phyloP scores from a whole-genome alignment of 805 yeast genomes.

The Debaryomyces maramus region DNA sequence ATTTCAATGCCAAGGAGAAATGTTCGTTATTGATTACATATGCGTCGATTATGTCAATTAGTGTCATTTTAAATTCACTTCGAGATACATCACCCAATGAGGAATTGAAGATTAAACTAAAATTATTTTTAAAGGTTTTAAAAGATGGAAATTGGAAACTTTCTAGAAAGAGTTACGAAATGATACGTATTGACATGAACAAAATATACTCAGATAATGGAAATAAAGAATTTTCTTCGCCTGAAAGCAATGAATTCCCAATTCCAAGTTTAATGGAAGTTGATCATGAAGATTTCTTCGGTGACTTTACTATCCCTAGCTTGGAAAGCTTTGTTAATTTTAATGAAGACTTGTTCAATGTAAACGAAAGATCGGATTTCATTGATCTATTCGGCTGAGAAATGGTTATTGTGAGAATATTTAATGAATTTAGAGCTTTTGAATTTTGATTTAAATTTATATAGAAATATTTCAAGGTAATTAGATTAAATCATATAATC shows the following conservation, averaged over 20 bases:
- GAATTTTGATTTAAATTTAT: too few species aligned
- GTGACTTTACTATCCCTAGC: not conserved
- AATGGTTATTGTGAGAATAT: too few species aligned
- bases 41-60: not conserved
- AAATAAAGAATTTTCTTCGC: not conserved
- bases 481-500: not conserved
- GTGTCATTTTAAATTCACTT: not conserved
- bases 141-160: not conserved
- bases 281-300: not conserved
- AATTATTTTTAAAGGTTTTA: not conserved
- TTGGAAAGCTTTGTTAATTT: not conserved
- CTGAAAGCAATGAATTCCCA: not conserved
- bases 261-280: not conserved
- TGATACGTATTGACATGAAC: not conserved
- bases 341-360: not conserved
- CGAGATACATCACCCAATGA: not conserved
- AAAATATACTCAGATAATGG: not conserved
- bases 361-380: not conserved
- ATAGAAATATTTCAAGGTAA: too few species aligned
- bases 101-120: not conserved
- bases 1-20: not conserved
- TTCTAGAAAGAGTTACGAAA: not conserved
- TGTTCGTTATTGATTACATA: not conserved
- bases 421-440: too few species aligned
- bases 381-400: not conserved